phyloP scores from a whole-genome alignment of 768 basidiomycete species.

The Russula ochroleuca region DNA sequence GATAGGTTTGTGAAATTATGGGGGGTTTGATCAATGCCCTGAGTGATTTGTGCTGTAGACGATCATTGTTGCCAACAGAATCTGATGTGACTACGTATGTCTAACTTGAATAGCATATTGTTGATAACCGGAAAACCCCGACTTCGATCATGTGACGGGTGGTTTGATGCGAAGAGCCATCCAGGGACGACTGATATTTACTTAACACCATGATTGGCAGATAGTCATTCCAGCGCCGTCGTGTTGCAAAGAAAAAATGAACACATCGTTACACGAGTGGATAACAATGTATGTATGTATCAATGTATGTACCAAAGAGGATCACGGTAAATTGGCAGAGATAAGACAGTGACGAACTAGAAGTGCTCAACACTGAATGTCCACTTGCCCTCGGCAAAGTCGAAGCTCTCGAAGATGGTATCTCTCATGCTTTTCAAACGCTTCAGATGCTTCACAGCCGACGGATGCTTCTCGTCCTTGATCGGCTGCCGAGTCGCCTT shows the following conservation, averaged over 20 bases:
- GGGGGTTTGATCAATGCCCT: conserved; percentile 2
- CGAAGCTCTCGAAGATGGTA: conserved; percentile 80
- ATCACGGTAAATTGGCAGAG: background rate
- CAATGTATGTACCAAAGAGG: conserved; percentile 8
- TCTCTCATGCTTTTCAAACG: conserved; percentile 79
- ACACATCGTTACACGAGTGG: background rate
- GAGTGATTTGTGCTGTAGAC: conserved; percentile 1
- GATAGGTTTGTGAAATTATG: background rate
- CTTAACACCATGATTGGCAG: background rate
- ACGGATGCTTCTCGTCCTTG: conserved; percentile 72
- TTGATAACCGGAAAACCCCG: background rate
- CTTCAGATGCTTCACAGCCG: conserved; percentile 67
- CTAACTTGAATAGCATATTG: background rate
- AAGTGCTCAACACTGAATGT: conserved; percentile 94
- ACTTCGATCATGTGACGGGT: background rate
- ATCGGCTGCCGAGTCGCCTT: conserved; percentile 89
- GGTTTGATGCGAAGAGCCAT: background rate
- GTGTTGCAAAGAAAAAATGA: background rate
- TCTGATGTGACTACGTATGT: conserved; percentile 5
- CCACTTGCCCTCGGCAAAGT: conserved; percentile 82
- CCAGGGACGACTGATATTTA: background rate
- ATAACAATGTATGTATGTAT: conserved; percentile 8
- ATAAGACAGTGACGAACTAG: conserved; percentile 35
- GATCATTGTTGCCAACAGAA: conserved; percentile 8
- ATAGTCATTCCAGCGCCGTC: background rate